Evolutionary conservation across 2,329 filamentous ascomycete genomes (phyloP).

Genomic region (Trichophyton verrucosum): DNA sequence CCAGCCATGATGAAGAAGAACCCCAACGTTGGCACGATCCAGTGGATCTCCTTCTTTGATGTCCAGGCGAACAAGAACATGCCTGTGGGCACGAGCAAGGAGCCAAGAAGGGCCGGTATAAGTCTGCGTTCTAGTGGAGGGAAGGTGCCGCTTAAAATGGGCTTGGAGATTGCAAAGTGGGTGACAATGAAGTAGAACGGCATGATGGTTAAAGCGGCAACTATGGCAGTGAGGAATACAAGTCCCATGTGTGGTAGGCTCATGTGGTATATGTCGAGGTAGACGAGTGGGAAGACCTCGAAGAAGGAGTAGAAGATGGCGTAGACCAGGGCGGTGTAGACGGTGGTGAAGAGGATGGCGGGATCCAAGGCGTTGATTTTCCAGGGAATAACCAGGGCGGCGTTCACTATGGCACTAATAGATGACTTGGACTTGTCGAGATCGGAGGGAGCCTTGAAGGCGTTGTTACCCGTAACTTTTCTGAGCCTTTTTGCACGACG

Average conservation of each 20-base stretch:
- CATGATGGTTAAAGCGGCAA: slow-evolving; percentile 10
- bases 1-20: slow-evolving; percentile 35
- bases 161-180: not conserved
- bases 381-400: not conserved
- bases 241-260: not conserved
- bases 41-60: slow-evolving; percentile 21
- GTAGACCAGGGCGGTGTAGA: slow-evolving; percentile 14
- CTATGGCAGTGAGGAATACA: slow-evolving; percentile 12
- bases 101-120: slow-evolving; percentile 11
- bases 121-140: slow-evolving; percentile 13
- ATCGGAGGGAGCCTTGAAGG: slow-evolving; percentile 10
- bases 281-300: slow-evolving; percentile 16
- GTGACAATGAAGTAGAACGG: slow-evolving; percentile 1
- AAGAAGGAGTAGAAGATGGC: slow-evolving; percentile 16
- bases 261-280: slow-evolving; percentile 1
- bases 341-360: slow-evolving; percentile 4
- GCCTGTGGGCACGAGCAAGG: slow-evolving; percentile 12
- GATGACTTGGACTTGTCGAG: slow-evolving; percentile 17
- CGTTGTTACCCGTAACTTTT: slow-evolving; percentile 6
- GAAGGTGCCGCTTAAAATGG: slow-evolving; percentile 11
- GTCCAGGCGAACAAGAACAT: slow-evolving; percentile 15
- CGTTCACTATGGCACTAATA: slow-evolving; percentile 6
- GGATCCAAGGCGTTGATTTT: slow-evolving; percentile 4
- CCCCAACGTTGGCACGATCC: slow-evolving; percentile 39
- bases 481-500: slow-evolving; percentile 11